phyloP scores from a whole-genome alignment of 371 early-diverging fungal genomes.

The Mortierella sp. region DNA sequence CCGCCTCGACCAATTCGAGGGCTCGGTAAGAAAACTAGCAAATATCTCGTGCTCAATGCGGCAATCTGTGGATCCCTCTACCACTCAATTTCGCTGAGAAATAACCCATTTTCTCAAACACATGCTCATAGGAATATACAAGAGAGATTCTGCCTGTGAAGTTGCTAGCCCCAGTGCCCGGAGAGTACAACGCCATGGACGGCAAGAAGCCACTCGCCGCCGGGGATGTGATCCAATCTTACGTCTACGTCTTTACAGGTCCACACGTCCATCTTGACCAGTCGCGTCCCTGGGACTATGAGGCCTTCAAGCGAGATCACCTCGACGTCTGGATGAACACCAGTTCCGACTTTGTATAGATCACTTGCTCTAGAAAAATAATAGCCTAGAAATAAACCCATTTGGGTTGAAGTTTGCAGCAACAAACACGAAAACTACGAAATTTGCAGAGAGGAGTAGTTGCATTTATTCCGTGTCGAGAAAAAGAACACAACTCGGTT shows the following conservation, averaged over 20 bases:
- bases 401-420: too few relatives aligned
- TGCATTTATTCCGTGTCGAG: too few relatives aligned
- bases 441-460: too few relatives aligned
- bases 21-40: constrained; percentile 45
- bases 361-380: not conserved
- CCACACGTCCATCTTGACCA: constrained; percentile 32
- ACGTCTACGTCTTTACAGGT: constrained; percentile 48
- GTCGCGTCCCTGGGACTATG: constrained; percentile 38
- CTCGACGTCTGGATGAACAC: constrained; percentile 37
- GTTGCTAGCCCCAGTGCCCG: constrained; percentile 36
- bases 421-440: not conserved
- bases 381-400: too few relatives aligned
- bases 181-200: constrained; percentile 20
- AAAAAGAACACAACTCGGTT: not conserved
- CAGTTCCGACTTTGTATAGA: constrained; percentile 24
- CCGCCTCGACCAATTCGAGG: constrained; percentile 53
- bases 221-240: constrained; percentile 32
- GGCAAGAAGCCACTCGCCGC: constrained; percentile 13
- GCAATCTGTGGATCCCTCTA: too few relatives aligned
- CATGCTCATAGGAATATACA: constrained; percentile 43
- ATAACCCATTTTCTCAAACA: not conserved
- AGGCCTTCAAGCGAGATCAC: constrained; percentile 35
- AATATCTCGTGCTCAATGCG: too few relatives aligned
- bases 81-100: too few relatives aligned
- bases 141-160: constrained; percentile 28